Base-by-base conservation (phyloP, 768 basidiomycete species). In the Rhodotorula graminis region DNA sequence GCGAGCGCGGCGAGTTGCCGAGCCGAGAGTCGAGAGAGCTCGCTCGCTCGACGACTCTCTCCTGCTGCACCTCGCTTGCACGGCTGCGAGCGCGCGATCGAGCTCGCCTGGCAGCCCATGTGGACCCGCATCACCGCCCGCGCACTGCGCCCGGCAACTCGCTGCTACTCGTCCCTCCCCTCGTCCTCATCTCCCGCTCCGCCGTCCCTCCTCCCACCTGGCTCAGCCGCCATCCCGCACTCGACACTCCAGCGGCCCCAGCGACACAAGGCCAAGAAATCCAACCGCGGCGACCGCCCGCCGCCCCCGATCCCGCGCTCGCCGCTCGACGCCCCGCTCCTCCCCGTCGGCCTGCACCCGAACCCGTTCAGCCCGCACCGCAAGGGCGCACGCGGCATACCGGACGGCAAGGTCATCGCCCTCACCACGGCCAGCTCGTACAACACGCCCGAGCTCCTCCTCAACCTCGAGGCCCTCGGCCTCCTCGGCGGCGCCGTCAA, bases 341-440 rank as follows among this genome's bases (percentile, higher is more conserved):
- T 50, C 42, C 58, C 55, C 52, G 31, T 67, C 37, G 61, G 62
- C 15, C 19, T 66, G 21, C 61, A 49, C 50, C 50, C 50, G 3
- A 46, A 2, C 21, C 61, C 3, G n/a, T 12, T 14, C 44, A 46
- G 44, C 18, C 42, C 23, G 11, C 58, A 7, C 23, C 8, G 33
- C 42, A n/a, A 15, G 55, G 23, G 25, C 40, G 1, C 11, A 29
- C 47, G 42, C 25, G 10, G 29, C 53, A 14, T 25, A 64, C 52
- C 77, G 12, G 71, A 70, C 29, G 75, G 77, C 9, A 60, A 49
- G 16, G 73, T 64, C 7, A 71, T 74, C 60, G 75, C 75, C 2
- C 33, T 76, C 46, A 75, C 72, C 16, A 78, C 77, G 16, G 77
- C 78, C 3, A 72, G 78, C 55, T 61, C 65, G 27, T 79, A 77